phyloP scores from a whole-genome alignment of 1,139 yeast species.

The Taphrina flavorubra region DNA sequence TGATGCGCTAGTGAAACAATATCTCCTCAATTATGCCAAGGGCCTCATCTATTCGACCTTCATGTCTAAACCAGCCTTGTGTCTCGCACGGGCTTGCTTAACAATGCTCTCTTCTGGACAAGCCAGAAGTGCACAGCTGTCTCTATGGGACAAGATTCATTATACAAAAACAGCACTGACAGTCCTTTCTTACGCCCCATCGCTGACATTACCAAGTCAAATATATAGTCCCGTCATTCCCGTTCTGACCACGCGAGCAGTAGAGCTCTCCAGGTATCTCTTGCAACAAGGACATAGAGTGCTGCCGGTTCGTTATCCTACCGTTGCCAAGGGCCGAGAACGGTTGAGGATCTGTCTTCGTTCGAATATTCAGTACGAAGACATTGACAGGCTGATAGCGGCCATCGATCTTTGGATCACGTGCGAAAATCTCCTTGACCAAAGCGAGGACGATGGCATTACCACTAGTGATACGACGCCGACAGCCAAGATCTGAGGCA shows the following conservation, averaged over 20 bases:
- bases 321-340: constrained; percentile 49
- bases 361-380: constrained; percentile 45
- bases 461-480: not conserved
- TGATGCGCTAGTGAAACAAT: constrained; percentile 44
- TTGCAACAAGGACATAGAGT: constrained; percentile 47
- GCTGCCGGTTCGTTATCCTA: constrained; percentile 49
- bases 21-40: constrained; percentile 49
- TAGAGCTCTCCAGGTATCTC: constrained; percentile 46
- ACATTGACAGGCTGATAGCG: constrained; percentile 45
- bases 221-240: constrained; percentile 47
- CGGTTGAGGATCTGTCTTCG: constrained; percentile 49
- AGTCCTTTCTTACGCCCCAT: not conserved
- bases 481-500: not conserved
- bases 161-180: constrained; percentile 29
- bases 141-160: constrained; percentile 39
- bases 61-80: constrained; percentile 40
- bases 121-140: constrained; percentile 20
- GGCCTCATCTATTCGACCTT: constrained; percentile 49
- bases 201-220: constrained; percentile 37
- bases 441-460: not conserved
- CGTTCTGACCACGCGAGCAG: constrained; percentile 46
- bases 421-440: not conserved
- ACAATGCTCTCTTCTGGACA: constrained; percentile 24
- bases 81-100: constrained; percentile 27
- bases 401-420: constrained; percentile 43